Percentiles rank a stretch among this genome's conserved stretches.
phyloP scores from a whole-genome alignment of 169 alveolate species.

The Plasmodium chabaudi region DNA sequence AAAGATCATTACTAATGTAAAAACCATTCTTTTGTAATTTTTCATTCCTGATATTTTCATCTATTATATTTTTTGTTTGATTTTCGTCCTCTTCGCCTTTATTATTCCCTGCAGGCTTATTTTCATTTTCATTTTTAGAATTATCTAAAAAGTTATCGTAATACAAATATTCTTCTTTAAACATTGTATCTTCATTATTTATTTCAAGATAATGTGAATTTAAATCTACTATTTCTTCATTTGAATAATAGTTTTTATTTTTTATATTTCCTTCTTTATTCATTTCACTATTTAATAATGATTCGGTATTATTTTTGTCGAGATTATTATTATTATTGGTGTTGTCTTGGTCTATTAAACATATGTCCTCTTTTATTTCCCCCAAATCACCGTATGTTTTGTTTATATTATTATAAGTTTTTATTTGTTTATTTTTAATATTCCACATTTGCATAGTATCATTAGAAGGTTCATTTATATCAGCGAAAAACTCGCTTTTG shows the following conservation, averaged over 20 bases:
- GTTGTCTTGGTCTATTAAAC: neutral
- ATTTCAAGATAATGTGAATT: neutral
- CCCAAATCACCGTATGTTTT: neutral
- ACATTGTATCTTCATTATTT: conserved; percentile 16
- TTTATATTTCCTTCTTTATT: neutral
- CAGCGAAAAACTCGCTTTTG: conserved; percentile 23
- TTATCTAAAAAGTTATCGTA: conserved; percentile 38
- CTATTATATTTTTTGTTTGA: conserved; percentile 39
- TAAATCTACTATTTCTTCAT: conserved; percentile 5
- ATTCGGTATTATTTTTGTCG: neutral
- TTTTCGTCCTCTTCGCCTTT: conserved; percentile 55
- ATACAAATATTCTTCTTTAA: conserved; percentile 65
- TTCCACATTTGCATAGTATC: neutral
- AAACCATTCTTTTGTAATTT: conserved; percentile 55
- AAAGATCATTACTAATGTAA: conserved; percentile 14
- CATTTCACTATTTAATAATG: neutral
- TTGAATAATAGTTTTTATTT: neutral
- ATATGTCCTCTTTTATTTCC: neutral
- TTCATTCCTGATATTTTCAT: conserved; percentile 55
- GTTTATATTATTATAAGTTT: conserved; percentile 13
- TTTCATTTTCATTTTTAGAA: conserved; percentile 12
- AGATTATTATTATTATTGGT: neutral
- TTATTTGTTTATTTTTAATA: conserved; percentile 3
- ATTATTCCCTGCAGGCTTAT: neutral
- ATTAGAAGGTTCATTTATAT: neutral